Percentiles rank a stretch among this genome's conserved stretches.
These are phyloP conservation scores for Venturia carpophila DNA, from an alignment of 2,329 filamentous ascomycete species.

Conservation along the genomic window DNA sequence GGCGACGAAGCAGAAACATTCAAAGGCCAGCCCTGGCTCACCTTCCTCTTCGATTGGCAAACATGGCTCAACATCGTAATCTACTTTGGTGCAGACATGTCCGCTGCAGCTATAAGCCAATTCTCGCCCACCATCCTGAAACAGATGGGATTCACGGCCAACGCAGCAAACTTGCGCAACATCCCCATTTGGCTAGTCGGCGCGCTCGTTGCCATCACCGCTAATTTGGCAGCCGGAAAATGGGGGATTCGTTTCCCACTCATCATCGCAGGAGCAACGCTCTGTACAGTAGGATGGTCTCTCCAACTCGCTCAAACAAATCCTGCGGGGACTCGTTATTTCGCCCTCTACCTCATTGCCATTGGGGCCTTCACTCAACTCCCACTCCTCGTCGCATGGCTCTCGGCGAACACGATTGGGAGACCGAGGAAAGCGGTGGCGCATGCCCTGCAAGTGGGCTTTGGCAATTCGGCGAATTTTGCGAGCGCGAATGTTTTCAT, in stretches of 20 bases:
- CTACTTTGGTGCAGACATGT: conserved; percentile 15
- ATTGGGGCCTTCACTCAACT: conserved; percentile 48
- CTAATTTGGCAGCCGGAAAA: conserved; percentile 44
- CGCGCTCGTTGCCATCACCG: conserved; percentile 32
- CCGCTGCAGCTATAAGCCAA: neutral
- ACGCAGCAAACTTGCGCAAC: conserved; percentile 32
- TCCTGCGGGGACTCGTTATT: conserved; percentile 44
- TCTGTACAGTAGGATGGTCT: conserved; percentile 48
- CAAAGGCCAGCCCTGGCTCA: conserved; percentile 10
- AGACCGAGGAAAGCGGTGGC: conserved; percentile 51
- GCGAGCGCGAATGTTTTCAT: conserved; percentile 47
- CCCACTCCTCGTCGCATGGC: conserved; percentile 49
- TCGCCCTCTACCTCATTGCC: conserved; percentile 48
- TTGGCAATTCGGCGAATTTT: conserved; percentile 32
- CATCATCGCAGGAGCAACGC: conserved; percentile 42
- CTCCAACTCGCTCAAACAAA: conserved; percentile 45
- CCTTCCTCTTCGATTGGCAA: conserved; percentile 38
- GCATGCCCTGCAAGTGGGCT: conserved; percentile 42
- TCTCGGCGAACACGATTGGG: conserved; percentile 49
- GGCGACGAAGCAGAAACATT: conserved; percentile 26
- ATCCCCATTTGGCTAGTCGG: conserved; percentile 35
- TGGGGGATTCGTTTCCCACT: conserved; percentile 47
- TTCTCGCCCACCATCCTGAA: conserved; percentile 13
- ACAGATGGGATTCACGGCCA: conserved; percentile 34
- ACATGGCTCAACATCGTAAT: conserved; percentile 34